These are phyloP conservation scores for Xeromyces bisporus DNA, from an alignment of 495 filamentous ascomycete genomes.

Conservation along the genomic window DNA sequence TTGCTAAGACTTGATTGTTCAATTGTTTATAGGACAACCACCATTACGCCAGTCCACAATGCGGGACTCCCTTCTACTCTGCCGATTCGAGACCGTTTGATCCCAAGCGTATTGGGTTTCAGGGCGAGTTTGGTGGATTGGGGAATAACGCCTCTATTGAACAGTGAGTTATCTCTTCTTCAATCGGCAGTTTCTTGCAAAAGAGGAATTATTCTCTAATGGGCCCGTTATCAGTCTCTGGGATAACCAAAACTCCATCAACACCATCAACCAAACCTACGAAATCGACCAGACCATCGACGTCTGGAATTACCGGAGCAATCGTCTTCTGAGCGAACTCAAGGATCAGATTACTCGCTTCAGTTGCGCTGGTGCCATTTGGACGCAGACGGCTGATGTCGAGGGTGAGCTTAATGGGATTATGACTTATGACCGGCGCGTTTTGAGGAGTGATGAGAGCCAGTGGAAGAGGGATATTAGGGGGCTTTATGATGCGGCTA, in stretches of 20 bases:
- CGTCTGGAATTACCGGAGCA: no score
- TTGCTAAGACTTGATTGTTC: constrained; percentile 1
- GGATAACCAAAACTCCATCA: constrained; percentile 38
- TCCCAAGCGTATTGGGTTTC: no score
- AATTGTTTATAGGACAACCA: constrained; percentile 38
- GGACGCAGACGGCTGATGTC: constrained; percentile 55
- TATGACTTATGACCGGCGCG: constrained; percentile 47
- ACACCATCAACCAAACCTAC: constrained; percentile 46
- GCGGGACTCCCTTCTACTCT: no score
- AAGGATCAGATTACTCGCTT: constrained; percentile 37
- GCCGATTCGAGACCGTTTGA: no score
- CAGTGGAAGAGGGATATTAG: constrained; percentile 46
- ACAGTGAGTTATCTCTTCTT: constrained; percentile 14
- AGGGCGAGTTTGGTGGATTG: constrained; percentile 53
- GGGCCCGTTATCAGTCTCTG: no score
- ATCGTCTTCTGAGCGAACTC: constrained; percentile 34
- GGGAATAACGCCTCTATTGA: constrained; percentile 43
- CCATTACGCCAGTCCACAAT: no score
- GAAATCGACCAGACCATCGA: constrained; percentile 41
- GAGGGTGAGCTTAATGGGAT: constrained; percentile 61
- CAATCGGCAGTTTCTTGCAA: background rate
- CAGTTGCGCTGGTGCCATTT: no score
- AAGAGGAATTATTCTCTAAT: constrained; percentile 2
- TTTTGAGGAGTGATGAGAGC: constrained; percentile 32
- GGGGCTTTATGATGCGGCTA: constrained; percentile 40